These are phyloP conservation scores for Sugiyamaella grinbergsii DNA, from an alignment of 1,139 yeast genomes.

Conservation along the genomic window DNA sequence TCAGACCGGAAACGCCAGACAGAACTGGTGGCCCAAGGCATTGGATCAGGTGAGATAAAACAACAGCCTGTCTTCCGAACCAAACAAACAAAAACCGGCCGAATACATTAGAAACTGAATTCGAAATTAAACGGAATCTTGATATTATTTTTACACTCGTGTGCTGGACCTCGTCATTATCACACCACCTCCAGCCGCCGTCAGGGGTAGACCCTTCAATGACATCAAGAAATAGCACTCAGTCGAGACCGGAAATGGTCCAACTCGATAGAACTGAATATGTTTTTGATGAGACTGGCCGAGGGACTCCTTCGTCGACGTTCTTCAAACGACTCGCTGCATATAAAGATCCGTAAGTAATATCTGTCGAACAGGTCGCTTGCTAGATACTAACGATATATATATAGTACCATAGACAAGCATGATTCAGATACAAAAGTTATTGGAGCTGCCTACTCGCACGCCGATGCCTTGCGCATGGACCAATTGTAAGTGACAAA, in stretches of 20 bases:
- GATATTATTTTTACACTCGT: too few relatives aligned
- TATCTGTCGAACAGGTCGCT: not conserved
- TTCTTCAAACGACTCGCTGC: constrained; percentile 56
- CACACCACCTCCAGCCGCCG: too few relatives aligned
- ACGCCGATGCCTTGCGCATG: constrained; percentile 39
- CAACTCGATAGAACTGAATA: constrained; percentile 55
- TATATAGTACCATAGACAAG: constrained; percentile 1
- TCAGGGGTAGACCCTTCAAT: constrained; percentile 2
- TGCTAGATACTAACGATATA: constrained; percentile 14
- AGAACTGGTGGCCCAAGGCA: too few relatives aligned
- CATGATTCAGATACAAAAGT: constrained; percentile 34
- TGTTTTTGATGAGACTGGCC: constrained; percentile 65
- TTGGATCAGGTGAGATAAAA: too few relatives aligned
- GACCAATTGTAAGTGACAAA: constrained; percentile 25
- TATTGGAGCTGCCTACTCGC: constrained; percentile 49
- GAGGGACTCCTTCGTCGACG: constrained; percentile 62
- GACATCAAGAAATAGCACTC: constrained; percentile 22
- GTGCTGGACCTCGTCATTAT: too few relatives aligned
- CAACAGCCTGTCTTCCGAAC: too few relatives aligned
- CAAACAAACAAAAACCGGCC: too few relatives aligned
- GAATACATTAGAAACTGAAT: too few relatives aligned
- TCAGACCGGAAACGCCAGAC: too few relatives aligned
- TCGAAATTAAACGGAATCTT: too few relatives aligned
- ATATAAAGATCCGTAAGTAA: constrained; percentile 22
- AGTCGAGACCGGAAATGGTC: constrained; percentile 31